Evolutionary conservation across 352 stramenopile genomes (phyloP).

Genomic region (Phytophthora parvispora): DNA sequence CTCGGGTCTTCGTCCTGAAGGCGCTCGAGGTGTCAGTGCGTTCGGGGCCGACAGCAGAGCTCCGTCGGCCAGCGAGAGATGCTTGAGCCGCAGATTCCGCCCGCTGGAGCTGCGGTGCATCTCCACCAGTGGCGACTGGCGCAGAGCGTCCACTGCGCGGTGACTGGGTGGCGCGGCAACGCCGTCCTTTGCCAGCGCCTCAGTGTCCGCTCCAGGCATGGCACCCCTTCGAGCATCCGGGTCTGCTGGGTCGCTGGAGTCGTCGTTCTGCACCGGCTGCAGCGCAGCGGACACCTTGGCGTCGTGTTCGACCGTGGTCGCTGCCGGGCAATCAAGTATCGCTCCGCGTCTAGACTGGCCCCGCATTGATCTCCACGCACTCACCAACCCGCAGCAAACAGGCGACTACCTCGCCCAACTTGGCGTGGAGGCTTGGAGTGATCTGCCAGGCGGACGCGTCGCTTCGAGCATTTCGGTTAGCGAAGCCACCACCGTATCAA

Average conservation of each 20-base stretch:
- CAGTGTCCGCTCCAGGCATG: conserved; percentile 19
- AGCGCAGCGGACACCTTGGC: conserved; percentile 6
- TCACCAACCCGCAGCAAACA: conserved; percentile 12
- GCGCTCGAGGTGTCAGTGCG: conserved; percentile 53
- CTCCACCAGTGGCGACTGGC: conserved; percentile 42
- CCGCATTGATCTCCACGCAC: conserved; percentile 21
- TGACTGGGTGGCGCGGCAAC: conserved; percentile 17
- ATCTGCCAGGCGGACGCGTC: conserved; percentile 20
- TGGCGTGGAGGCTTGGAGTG: conserved; percentile 11
- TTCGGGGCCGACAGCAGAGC: conserved; percentile 46
- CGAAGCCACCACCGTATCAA: background rate
- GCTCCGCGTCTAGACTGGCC: background rate
- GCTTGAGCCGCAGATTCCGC: conserved; percentile 59
- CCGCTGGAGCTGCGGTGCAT: conserved; percentile 64
- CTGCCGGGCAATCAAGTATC: background rate
- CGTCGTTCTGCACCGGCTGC: conserved; percentile 17
- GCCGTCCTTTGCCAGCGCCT: conserved; percentile 1
- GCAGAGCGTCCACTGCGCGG: conserved; percentile 32
- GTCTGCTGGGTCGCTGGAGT: conserved; percentile 12
- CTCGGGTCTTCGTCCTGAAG: conserved; percentile 41
- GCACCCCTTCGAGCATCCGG: conserved; percentile 20
- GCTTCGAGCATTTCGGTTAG: conserved; percentile 29
- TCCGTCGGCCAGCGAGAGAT: conserved; percentile 40
- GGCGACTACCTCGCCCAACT: background rate
- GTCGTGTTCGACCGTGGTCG: background rate